phyloP scores from a whole-genome alignment of 805 yeast species.

The Metschnikowia kunwiensis region DNA sequence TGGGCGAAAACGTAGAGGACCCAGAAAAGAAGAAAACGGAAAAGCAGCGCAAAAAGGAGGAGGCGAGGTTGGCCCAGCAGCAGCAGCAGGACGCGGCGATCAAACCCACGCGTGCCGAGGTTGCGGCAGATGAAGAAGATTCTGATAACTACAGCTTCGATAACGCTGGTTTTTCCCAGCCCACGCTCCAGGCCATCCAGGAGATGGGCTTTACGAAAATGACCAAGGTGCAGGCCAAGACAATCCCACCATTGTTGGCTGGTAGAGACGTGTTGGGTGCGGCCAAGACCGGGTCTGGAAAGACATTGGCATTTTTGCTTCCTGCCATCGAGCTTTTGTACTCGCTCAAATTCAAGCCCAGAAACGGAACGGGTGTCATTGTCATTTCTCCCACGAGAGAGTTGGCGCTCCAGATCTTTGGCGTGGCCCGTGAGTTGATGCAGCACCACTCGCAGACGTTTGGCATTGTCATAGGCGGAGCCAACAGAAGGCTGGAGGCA shows the following conservation, averaged over 20 bases:
- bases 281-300: conserved; percentile 99
- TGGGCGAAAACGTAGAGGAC: conserved; percentile 44
- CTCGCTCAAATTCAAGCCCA: conserved; percentile 89
- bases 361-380: conserved; percentile 97
- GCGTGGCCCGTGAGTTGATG: conserved; percentile 95
- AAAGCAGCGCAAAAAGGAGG: conserved; percentile 21
- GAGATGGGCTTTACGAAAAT: conserved; percentile 88
- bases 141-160: conserved; percentile 33
- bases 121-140: conserved; percentile 28
- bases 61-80: conserved; percentile 20
- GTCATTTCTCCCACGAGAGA: conserved; percentile 97
- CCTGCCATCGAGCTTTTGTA: conserved; percentile 94
- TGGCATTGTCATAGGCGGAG: conserved; percentile 98
- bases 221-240: conserved; percentile 94
- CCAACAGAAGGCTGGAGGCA: conserved; percentile 95
- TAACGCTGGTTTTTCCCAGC: conserved; percentile 63
- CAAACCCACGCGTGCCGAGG: conserved; percentile 25
- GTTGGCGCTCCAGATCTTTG: conserved; percentile 94
- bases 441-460: conserved; percentile 87
- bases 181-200: conserved; percentile 74
- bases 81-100: conserved; percentile 25
- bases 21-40: conserved; percentile 33
- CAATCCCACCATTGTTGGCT: conserved; percentile 94
- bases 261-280: conserved; percentile 98
- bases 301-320: conserved; percentile 89